Percentiles rank a stretch among this genome's conserved stretches.
These are phyloP conservation scores for Miamiensis avidus DNA, from an alignment of 169 alveolate genomes.

Conservation along the genomic window DNA sequence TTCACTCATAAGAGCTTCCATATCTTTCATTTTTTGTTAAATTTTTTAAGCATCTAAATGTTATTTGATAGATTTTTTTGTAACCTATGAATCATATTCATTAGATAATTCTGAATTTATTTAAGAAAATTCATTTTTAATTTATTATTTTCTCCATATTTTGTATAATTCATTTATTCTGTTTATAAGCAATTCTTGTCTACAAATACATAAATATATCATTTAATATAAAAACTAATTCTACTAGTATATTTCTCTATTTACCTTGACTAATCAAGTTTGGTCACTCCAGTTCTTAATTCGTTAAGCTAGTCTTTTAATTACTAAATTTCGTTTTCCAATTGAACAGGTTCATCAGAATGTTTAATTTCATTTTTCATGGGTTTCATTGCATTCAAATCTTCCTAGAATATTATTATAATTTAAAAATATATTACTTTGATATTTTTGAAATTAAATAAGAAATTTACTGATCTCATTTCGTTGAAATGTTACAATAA, in stretches of 20 bases:
- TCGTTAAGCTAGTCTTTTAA: background rate
- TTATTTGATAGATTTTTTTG: background rate
- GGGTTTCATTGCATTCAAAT: background rate
- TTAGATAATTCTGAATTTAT: too few relatives aligned
- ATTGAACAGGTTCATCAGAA: background rate
- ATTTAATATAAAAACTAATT: too few relatives aligned
- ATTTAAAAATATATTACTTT: too few relatives aligned
- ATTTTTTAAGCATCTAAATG: background rate
- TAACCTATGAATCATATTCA: background rate
- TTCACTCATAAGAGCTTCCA: background rate
- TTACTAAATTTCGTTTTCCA: background rate
- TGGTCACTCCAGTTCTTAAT: background rate
- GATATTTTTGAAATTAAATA: too few relatives aligned
- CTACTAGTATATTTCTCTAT: too few relatives aligned
- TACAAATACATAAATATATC: background rate
- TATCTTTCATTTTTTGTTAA: background rate
- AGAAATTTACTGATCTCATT: background rate
- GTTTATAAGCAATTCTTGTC: background rate
- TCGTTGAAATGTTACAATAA: too few relatives aligned
- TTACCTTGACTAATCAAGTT: background rate
- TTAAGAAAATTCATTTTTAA: background rate
- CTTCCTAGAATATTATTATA: background rate
- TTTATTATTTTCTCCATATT: background rate
- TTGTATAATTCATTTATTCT: background rate
- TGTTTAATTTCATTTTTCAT: background rate